Conservation (phyloP, 495 filamentous ascomycete genomes). For the Physcia stellaris region DNA sequence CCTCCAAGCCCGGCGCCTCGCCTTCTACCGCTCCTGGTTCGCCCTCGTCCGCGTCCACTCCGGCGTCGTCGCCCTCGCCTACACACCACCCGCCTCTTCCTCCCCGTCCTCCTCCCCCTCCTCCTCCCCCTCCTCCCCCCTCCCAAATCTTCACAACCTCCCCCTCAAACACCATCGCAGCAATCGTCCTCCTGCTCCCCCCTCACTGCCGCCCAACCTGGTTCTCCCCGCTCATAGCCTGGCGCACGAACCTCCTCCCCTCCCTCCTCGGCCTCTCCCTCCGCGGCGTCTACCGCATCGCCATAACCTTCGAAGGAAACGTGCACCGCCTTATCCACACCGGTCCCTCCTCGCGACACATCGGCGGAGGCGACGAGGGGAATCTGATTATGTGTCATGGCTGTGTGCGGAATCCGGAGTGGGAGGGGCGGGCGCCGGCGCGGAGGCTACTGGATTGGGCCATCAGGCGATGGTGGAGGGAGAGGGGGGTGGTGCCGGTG, state of each 20-base stretch:
- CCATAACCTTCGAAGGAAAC: background rate
- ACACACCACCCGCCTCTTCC: too few species aligned
- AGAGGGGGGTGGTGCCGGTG: background rate
- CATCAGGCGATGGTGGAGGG: too few species aligned
- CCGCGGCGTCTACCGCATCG: background rate
- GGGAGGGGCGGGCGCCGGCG: background rate
- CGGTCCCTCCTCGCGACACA: background rate
- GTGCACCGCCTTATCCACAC: background rate
- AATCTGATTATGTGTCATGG: background rate
- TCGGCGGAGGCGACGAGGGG: background rate
- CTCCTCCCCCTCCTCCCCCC: background rate
- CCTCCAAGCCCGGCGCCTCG: conserved; percentile 1
- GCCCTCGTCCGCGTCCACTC: background rate
- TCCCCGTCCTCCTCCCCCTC: too few species aligned
- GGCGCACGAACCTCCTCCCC: background rate
- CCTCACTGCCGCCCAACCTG: background rate
- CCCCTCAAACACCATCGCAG: background rate
- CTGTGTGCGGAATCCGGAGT: background rate
- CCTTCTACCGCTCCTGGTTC: conserved; percentile 2
- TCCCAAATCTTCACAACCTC: background rate
- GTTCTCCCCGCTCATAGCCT: background rate
- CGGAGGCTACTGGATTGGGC: too few species aligned
- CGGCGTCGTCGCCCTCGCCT: background rate
- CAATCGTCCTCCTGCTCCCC: background rate
- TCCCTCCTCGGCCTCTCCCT: background rate